phyloP scores from a whole-genome alignment of 306 rosid genomes.

The Vigna reflexopilosa region DNA sequence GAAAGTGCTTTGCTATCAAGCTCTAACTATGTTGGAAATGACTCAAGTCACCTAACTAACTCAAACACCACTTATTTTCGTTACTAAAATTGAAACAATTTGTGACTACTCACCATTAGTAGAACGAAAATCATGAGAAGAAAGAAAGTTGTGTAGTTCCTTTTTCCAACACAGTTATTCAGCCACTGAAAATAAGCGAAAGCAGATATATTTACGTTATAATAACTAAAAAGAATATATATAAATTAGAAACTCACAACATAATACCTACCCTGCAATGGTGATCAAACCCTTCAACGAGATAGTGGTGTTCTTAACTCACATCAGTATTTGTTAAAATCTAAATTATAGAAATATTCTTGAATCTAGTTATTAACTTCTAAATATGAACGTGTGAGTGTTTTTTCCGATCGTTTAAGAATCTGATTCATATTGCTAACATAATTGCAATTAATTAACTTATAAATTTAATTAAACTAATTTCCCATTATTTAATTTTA shows the following conservation, averaged over 20 bases:
- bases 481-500: no score
- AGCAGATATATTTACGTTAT: neutral
- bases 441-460: neutral
- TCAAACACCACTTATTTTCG: neutral
- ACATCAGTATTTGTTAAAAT: no score
- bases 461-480: neutral
- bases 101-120: slow-evolving; percentile 70
- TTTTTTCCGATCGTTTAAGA: no score
- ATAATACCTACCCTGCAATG: slow-evolving; percentile 81
- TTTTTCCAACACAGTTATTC: slow-evolving; percentile 95
- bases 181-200: slow-evolving; percentile 70
- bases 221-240: slow-evolving; percentile 2
- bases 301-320: no score
- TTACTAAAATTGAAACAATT: slow-evolving; percentile 31
- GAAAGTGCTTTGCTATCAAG: neutral
- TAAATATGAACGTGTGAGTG: no score
- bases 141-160: slow-evolving; percentile 87
- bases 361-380: no score
- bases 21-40: slow-evolving; percentile 28
- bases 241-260: neutral
- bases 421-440: no score
- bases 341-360: no score
- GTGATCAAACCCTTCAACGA: slow-evolving; percentile 84
- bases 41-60: slow-evolving; percentile 21
- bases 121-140: slow-evolving; percentile 81